Evolutionary conservation across 768 basidiomycete genomes (phyloP).

Genomic region (Gloeophyllum trabeum): DNA sequence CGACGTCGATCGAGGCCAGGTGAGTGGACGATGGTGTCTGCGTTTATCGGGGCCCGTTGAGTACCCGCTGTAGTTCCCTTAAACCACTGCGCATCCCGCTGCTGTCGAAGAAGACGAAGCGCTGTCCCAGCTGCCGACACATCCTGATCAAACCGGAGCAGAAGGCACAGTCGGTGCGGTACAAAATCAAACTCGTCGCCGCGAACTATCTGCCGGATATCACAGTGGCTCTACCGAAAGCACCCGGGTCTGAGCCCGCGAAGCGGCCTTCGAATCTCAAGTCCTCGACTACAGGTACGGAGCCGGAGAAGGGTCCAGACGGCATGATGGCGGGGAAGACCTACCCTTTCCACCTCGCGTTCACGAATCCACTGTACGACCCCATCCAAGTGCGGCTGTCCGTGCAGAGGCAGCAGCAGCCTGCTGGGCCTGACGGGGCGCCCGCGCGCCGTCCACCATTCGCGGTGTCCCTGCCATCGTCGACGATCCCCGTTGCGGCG

Average conservation of each 20-base stretch:
- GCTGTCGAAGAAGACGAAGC: conserved; percentile 89
- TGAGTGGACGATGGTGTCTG: conserved; percentile 25
- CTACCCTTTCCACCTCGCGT: conserved; percentile 81
- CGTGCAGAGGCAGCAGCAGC: conserved; percentile 50
- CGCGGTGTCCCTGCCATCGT: conserved; percentile 68
- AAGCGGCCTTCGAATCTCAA: conserved; percentile 26
- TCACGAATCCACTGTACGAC: conserved; percentile 94
- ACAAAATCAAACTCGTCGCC: conserved; percentile 96
- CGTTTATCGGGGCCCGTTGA: conserved; percentile 1
- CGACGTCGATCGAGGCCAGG: conserved; percentile 50
- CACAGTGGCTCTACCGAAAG: conserved; percentile 55
- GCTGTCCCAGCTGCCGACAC: conserved; percentile 88
- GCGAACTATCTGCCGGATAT: conserved; percentile 90
- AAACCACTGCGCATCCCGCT: conserved; percentile 86
- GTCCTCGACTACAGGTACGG: conserved; percentile 22
- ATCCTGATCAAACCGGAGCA: conserved; percentile 98
- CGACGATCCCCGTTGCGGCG: conserved; percentile 73
- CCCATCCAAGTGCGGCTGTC: conserved; percentile 87
- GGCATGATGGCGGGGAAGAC: conserved; percentile 63
- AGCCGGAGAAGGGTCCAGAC: conserved; percentile 27
- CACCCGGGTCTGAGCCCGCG: conserved; percentile 25
- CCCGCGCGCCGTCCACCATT: conserved; percentile 58
- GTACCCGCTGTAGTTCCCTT: conserved; percentile 44
- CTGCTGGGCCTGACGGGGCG: conserved; percentile 16
- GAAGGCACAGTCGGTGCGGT: conserved; percentile 88